Conservation (phyloP, 2,329 filamentous ascomycete genomes). For the Neofusicoccum parvum region DNA sequence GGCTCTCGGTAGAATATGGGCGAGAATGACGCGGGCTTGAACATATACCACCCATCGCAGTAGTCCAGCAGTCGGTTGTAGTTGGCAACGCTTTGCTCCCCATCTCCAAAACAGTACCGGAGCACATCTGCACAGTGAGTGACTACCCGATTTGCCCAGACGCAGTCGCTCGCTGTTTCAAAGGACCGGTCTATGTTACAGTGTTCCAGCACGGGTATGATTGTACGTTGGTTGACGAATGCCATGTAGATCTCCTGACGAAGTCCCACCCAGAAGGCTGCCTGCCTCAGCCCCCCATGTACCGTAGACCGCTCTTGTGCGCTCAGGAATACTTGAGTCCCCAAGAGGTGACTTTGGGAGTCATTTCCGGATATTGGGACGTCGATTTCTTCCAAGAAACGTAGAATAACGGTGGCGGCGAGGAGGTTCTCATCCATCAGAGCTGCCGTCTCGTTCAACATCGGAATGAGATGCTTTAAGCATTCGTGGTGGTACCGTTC, state of each 20-base stretch:
- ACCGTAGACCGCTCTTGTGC: constrained; percentile 13
- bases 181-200: constrained; percentile 40
- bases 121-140: constrained; percentile 40
- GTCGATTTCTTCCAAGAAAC: constrained; percentile 46
- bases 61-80: constrained; percentile 53
- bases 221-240: constrained; percentile 31
- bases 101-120: constrained; percentile 60
- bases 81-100: constrained; percentile 32
- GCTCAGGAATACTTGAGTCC: constrained; percentile 33
- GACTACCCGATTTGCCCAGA: constrained; percentile 47
- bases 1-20: constrained; percentile 55
- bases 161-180: constrained; percentile 42
- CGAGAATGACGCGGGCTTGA: constrained; percentile 55
- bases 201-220: constrained; percentile 28
- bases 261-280: constrained; percentile 35
- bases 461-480: constrained; percentile 45
- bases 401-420: constrained; percentile 45
- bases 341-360: constrained; percentile 41
- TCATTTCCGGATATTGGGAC: constrained; percentile 39
- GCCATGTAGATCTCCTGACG: constrained; percentile 40
- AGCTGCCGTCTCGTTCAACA: constrained; percentile 41
- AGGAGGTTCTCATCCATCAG: constrained; percentile 45
- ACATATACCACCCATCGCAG: constrained; percentile 50
- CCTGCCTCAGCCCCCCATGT: constrained; percentile 23
- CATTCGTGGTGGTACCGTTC: constrained; percentile 47